Evolutionary conservation across 306 rosid genomes (phyloP), one percentile per base, ranked within the genome.

Genomic region (Canavalia gladiata): DNA sequence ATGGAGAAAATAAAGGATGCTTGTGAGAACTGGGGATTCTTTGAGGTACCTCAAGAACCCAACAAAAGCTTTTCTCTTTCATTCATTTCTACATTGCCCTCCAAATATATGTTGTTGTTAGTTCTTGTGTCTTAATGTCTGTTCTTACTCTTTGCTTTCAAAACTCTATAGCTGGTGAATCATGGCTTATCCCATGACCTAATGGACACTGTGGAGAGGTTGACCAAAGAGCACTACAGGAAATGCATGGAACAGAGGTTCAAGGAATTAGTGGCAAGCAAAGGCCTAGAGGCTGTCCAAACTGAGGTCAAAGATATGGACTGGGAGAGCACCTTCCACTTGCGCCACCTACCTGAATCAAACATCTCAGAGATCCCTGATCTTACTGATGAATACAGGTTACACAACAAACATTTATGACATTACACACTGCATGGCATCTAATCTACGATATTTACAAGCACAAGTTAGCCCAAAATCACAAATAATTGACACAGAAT

Each of bases 21-120:
- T 51, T 94, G 98, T 82, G 97, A 94, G 71, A 92, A 92, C 84
- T 94, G 97, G 98, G 98, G 97, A 43, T 95, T 95, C 90, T 92
- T 95, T 77, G 97, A 95, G 97, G 98, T 95, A 86, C 8, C 46
- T 43, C 28, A 69, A 56, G 18, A 56, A 67, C 25, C 30, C 50
- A n/a, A 4, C 10, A 33, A 4, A 12, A 42, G 6, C 7, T 52
- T 43, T 66, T 4, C 30, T 68, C 1, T 7, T 34, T 62, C 74
- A 7, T 82, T 74, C 5, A 39, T 74, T 59, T 75, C 37, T 49
- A 67, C 84, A 59, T 82, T 82, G 31, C 70, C 45, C 73, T 66
- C 25, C 34, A 46, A 55, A 13, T 74, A 35, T 8, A 0, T 68
- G 4, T 68, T 45, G 10, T n/a, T 30, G 25, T 18, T 74, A 39